Percentiles rank a stretch among this genome's conserved stretches.
Conservation (phyloP, 768 basidiomycete species). For the Hypholoma fasciculare region DNA sequence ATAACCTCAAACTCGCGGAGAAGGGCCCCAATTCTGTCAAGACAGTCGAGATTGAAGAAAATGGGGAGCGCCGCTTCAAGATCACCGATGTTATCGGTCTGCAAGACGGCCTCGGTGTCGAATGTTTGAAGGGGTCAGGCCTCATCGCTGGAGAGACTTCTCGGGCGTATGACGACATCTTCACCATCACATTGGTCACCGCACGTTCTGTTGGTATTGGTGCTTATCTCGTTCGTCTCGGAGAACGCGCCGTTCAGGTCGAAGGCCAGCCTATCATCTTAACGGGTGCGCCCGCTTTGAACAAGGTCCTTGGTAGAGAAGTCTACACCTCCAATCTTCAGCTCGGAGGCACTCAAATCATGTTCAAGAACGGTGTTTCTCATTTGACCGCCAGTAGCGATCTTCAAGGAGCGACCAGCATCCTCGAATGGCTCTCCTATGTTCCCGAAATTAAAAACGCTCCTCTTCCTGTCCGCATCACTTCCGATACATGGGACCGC, state of each 20-base stretch:
- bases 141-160: constrained; percentile 99
- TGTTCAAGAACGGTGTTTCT: constrained; percentile 99
- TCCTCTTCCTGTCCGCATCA: constrained; percentile 75
- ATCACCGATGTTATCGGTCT: constrained; percentile 96
- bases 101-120: constrained; percentile 97
- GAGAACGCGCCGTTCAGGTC: constrained; percentile 97
- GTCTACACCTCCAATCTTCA: constrained; percentile 99
- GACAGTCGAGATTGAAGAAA: constrained; percentile 81
- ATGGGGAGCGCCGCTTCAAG: constrained; percentile 88
- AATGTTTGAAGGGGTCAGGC: constrained; percentile 93
- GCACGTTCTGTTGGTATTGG: constrained; percentile 99
- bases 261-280: constrained; percentile 99
- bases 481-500: constrained; percentile 86
- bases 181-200: constrained; percentile 98
- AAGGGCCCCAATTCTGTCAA: constrained; percentile 78
- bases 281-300: constrained; percentile 94
- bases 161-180: constrained; percentile 98
- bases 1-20: constrained; percentile 85
- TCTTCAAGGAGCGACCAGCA: constrained; percentile 91
- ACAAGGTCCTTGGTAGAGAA: constrained; percentile 98
- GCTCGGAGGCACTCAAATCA: constrained; percentile 99
- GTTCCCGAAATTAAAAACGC: constrained; percentile 83
- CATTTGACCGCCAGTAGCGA: constrained; percentile 95
- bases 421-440: constrained; percentile 93
- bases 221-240: constrained; percentile 96